Evolutionary conservation across 116 monocot species (phyloP), one percentile per base, ranked within the genome.

Genomic region (Cymodocea nodosa): DNA sequence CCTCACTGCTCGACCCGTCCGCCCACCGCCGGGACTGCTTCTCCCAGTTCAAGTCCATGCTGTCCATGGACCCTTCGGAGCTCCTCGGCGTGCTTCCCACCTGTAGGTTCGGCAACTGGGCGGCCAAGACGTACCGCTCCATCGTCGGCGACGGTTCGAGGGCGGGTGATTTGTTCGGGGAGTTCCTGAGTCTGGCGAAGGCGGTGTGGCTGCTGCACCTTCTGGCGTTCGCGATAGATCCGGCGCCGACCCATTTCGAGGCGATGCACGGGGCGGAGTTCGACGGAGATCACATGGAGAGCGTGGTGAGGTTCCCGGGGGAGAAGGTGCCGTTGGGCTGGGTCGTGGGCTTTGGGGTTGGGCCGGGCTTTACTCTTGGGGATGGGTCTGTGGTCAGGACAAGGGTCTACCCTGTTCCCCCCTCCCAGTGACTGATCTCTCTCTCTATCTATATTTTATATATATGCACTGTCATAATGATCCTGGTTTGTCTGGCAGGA

Each of bases 151-250:
- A 63, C 1, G 84, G 86, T 65, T 85, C 95, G 8, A 70, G 90
- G 62, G 90, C 87, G 12, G 79, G 61, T 14, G 79, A 62, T n/a
- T 90, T 90, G 70, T 95, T 87, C 75, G 83, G 76, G 16, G 90
- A 85, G 75, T 95, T 79, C 73, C 65, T 90, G 61, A 69, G 64
- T 56, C 17, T 81, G 35, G 95, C 90, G 9, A 95, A 90, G 79
- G 83, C 90, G 4, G 85, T 90, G 60, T 95, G 95, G 95, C 40
- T 85, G 74, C 83, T 95, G 67, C 90, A 95, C 59, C 59, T 87
- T 70, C 69, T 95, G 73, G 87, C 87, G 1, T 95, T 95, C 69
- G 80, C 95, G 12, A 66, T 95, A 6, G 87, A 90, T 16, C 85
- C 95, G 35, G 60, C 79, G 37, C 90, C 90, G 34, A 68, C 67